Percentiles rank a stretch among this genome's conserved stretches.
Conservation (phyloP, 2,329 filamentous ascomycete genomes). For the Ceratocystis smalleyi region DNA sequence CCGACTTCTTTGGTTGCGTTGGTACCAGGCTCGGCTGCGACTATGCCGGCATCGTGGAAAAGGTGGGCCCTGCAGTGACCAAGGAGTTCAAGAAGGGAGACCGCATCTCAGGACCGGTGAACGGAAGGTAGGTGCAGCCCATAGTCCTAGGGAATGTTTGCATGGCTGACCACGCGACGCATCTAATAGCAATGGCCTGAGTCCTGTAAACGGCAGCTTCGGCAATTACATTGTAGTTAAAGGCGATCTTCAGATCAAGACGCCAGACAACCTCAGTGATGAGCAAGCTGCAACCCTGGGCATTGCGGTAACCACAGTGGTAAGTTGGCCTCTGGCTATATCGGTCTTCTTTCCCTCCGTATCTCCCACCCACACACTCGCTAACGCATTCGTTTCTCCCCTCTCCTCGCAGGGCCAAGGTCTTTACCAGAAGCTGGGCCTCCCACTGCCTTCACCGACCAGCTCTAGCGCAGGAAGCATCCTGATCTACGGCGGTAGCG, state of each 20-base stretch:
- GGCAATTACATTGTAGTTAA: constrained; percentile 27
- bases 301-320: constrained; percentile 30
- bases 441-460: constrained; percentile 32
- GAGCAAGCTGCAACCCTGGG: constrained; percentile 34
- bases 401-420: constrained; percentile 28
- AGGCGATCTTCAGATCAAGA: constrained; percentile 29
- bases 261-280: constrained; percentile 30
- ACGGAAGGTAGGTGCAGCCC: constrained; percentile 23
- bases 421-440: constrained; percentile 32
- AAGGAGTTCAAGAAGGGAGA: constrained; percentile 33
- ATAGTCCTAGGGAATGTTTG: neutral
- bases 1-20: constrained; percentile 18
- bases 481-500: constrained; percentile 32
- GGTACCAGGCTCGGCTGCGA: constrained; percentile 28
- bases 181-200: constrained; percentile 18
- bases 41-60: constrained; percentile 33
- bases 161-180: neutral
- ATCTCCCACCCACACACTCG: constrained; percentile 18
- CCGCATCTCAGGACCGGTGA: constrained; percentile 28
- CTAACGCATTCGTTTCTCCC: too few species aligned
- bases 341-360: neutral
- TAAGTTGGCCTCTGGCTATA: constrained; percentile 13
- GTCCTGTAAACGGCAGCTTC: constrained; percentile 28
- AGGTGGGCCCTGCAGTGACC: constrained; percentile 30
- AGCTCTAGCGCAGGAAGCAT: constrained; percentile 23